Conservation (phyloP, 805 yeast species). For the Scheffersomyces stipitis region DNA sequence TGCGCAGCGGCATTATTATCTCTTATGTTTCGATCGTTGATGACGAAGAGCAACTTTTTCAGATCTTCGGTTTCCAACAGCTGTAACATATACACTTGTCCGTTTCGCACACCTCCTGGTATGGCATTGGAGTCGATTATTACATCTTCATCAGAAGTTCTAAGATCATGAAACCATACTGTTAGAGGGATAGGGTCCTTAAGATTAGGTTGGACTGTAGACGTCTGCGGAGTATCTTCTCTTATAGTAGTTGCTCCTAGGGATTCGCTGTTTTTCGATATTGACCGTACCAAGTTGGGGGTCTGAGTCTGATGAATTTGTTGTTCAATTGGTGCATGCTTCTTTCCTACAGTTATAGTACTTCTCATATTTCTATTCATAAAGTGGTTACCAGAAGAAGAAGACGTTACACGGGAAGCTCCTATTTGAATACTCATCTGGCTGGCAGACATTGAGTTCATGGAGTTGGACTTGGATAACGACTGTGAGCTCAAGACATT, state of each 20-base stretch:
- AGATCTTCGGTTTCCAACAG: constrained; percentile 37
- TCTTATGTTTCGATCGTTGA: constrained; percentile 31
- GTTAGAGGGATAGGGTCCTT: constrained; percentile 39
- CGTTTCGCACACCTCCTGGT: constrained; percentile 63
- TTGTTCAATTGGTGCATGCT: not conserved
- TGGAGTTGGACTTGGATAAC: constrained; percentile 6
- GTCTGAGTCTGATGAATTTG: not conserved
- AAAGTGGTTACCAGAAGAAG: constrained; percentile 3
- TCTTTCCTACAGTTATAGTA: constrained; percentile 22
- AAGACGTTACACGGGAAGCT: constrained; percentile 11
- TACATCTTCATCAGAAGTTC: constrained; percentile 58
- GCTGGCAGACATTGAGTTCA: constrained; percentile 17
- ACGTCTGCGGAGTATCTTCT: not conserved
- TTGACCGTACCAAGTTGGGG: not conserved
- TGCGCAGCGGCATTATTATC: constrained; percentile 2
- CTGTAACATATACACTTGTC: constrained; percentile 72
- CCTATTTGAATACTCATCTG: constrained; percentile 15
- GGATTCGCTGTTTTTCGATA: constrained; percentile 1
- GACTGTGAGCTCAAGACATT: constrained; percentile 5
- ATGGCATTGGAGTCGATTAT: constrained; percentile 58
- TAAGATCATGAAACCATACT: constrained; percentile 68
- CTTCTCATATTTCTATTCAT: constrained; percentile 21
- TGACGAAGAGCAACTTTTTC: constrained; percentile 45
- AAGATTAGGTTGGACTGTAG: constrained; percentile 1
- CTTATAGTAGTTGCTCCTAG: not conserved